Evolutionary conservation across 176 grass and related monocot genomes (phyloP).

Genomic region (Oryza meyeriana): DNA sequence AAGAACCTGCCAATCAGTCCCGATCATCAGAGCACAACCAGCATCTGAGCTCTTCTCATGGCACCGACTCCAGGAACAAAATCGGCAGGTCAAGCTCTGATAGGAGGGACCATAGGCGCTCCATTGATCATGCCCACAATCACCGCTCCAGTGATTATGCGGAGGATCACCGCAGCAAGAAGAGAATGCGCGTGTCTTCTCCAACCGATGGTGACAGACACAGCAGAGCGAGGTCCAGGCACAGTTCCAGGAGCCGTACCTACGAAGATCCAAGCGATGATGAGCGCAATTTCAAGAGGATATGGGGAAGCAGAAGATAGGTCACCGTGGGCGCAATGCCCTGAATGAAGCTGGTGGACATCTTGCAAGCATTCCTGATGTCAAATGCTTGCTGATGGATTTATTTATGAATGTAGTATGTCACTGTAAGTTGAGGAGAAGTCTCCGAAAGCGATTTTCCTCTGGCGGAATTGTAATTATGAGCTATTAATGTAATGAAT

Average conservation of each 20-base stretch:
- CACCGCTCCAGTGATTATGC: neutral
- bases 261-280: slow-evolving; percentile 42
- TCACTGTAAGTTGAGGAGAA: neutral
- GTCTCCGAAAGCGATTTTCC: neutral
- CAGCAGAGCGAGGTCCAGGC: slow-evolving; percentile 4
- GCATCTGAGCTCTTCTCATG: slow-evolving; percentile 2
- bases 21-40: slow-evolving; percentile 15
- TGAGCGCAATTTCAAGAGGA: slow-evolving; percentile 53
- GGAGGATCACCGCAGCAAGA: slow-evolving; percentile 30
- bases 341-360: slow-evolving; percentile 1
- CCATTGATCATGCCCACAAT: slow-evolving; percentile 4
- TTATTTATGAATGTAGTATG: slow-evolving; percentile 7
- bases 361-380: neutral
- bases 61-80: slow-evolving; percentile 17
- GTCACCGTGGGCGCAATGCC: neutral
- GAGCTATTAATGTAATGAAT: neutral
- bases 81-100: slow-evolving; percentile 8
- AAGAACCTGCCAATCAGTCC: neutral
- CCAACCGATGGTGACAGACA: neutral
- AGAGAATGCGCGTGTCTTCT: slow-evolving; percentile 17
- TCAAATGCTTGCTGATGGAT: neutral
- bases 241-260: slow-evolving; percentile 27
- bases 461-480: neutral
- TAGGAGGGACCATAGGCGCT: slow-evolving; percentile 5
- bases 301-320: slow-evolving; percentile 28